Conservation (phyloP, 352 stramenopile species). For the Globisporangium carolinianum region DNA sequence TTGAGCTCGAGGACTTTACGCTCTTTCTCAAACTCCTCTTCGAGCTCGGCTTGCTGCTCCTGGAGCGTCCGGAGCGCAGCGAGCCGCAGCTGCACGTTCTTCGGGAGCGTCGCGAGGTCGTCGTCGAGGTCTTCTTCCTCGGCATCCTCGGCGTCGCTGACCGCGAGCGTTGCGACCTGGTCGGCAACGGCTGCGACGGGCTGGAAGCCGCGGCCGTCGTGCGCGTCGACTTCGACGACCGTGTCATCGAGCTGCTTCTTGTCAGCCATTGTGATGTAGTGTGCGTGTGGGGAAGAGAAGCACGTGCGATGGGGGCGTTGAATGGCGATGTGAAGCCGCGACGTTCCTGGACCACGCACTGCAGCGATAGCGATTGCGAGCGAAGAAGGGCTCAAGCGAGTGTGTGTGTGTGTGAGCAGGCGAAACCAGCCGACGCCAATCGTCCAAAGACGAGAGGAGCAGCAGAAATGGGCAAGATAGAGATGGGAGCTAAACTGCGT, state of each 20-base stretch:
- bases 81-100: constrained; percentile 67
- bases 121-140: constrained; percentile 38
- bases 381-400: no score
- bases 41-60: constrained; percentile 65
- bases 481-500: no score
- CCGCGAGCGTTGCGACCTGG: constrained; percentile 28
- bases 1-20: constrained; percentile 78
- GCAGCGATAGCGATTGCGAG: no score
- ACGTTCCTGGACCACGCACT: no score
- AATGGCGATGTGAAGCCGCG: constrained; percentile 11
- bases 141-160: constrained; percentile 16
- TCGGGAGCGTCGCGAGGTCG: constrained; percentile 51
- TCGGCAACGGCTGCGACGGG: constrained; percentile 34
- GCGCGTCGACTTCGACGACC: constrained; percentile 54
- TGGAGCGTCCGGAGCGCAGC: constrained; percentile 67
- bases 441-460: not conserved
- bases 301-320: not conserved
- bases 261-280: constrained; percentile 25
- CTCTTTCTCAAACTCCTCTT: constrained; percentile 84
- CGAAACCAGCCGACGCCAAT: not conserved
- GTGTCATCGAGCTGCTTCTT: constrained; percentile 38
- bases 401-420: not conserved
- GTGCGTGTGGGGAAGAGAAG: not conserved
- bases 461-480: no score
- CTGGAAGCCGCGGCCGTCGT: constrained; percentile 60